A percentile compares a stretch with the other conserved stretches of the same genome.
phyloP scores from a whole-genome alignment of 805 yeast genomes.

The Candida awuae region DNA sequence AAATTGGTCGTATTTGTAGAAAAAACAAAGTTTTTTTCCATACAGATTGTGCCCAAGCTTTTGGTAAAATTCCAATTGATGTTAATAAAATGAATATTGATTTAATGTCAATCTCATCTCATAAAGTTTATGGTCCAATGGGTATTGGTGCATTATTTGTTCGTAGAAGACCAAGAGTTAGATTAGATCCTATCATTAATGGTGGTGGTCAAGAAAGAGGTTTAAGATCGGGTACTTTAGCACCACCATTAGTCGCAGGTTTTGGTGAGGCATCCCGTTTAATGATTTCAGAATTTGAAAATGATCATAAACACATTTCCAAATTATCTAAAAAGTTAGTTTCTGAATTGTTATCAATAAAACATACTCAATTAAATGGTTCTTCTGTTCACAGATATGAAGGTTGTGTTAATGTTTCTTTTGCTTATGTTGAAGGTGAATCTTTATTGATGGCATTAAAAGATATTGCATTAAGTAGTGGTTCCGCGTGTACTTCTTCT shows the following conservation, averaged over 20 bases:
- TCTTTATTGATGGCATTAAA: slow-evolving; percentile 94
- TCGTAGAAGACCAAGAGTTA: slow-evolving; percentile 96
- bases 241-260: slow-evolving; percentile 94
- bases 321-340: slow-evolving; percentile 66
- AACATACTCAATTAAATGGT: slow-evolving; percentile 87
- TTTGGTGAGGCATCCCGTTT: slow-evolving; percentile 96
- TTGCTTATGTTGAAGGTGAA: slow-evolving; percentile 97
- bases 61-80: slow-evolving; percentile 86
- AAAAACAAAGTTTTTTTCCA: slow-evolving; percentile 90
- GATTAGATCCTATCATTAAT: slow-evolving; percentile 87
- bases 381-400: slow-evolving; percentile 66
- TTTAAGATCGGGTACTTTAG: slow-evolving; percentile 89
- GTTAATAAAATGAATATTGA: slow-evolving; percentile 93
- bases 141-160: slow-evolving; percentile 95
- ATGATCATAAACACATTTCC: slow-evolving; percentile 64
- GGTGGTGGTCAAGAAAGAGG: slow-evolving; percentile 99
- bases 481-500: slow-evolving; percentile 98
- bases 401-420: slow-evolving; percentile 94
- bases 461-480: slow-evolving; percentile 92
- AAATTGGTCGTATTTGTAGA: slow-evolving; percentile 83
- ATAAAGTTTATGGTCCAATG: slow-evolving; percentile 96
- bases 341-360: slow-evolving; percentile 66
- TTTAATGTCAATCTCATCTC: slow-evolving; percentile 87
- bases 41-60: slow-evolving; percentile 96
- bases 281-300: slow-evolving; percentile 62